Base-by-base conservation (phyloP, 176 grass and related monocot species). In the Zoysia pacifica region DNA sequence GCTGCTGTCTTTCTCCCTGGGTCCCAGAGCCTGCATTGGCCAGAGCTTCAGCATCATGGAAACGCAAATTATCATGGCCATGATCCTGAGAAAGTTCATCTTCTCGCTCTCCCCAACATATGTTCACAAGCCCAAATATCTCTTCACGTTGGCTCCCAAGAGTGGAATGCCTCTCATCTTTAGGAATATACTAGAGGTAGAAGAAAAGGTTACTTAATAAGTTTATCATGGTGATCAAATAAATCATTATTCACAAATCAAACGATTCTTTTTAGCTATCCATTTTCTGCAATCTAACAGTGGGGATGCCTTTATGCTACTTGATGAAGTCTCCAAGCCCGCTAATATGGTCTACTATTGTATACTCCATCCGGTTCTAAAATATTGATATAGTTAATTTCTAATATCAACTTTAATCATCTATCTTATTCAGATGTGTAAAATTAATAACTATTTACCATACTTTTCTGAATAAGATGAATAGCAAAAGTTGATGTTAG, bases 21-120 rank as follows among this genome's bases (percentile, higher is more conserved):
- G 89, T 0, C 83, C 86, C 0, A 83, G 92, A 11, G 50, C 36
- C 0, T 94, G 93, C 84, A 79, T 75, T 2, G 86, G 89, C 5
- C 84, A 84, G 78, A 94, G 63, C 42, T 91, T 85, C 40, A 79
- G 86, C 4, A 66, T 91, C 75, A 2, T 89, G 0, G 76, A 94
- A 69, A 72, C 53, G 0, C 87, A 91, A 72, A 44, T 59, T 0
- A 53, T 84, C 62, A 44, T 91, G 44, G 86, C 76, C 0, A 86
- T 74, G 67, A 82, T 89, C 65, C 65, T 94, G 11, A 77, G 62
- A 14, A 79, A 66, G 50, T 94, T 94, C 82, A 52, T 75, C 0
- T 89, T 94, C 38, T 45, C 46, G 11, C 37, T 94, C 9, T 94
- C 91, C 16, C 74, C 79, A 0, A 60, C 5, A 9, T 94, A 94